Percentiles rank a stretch among this genome's conserved stretches.
Conservation (phyloP, 163 green algal genomes). For the Volvox carteri region DNA sequence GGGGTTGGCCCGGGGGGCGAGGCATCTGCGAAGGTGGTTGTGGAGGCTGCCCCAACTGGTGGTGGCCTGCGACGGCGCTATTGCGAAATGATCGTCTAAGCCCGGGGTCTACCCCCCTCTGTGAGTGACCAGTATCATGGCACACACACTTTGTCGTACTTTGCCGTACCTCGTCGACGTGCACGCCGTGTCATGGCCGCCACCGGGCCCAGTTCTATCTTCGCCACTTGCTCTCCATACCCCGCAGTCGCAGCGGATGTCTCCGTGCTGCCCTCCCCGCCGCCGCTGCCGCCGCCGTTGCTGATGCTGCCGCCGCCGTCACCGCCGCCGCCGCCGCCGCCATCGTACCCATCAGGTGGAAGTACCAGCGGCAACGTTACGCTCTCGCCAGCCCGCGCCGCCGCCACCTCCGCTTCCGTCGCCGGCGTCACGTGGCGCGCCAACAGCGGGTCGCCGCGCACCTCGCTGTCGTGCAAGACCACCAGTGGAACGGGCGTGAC, state of each 20-base stretch:
- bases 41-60: no score
- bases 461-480: conserved; percentile 43
- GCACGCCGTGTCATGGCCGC: background rate
- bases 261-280: no score
- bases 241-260: background rate
- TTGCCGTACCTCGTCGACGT: background rate
- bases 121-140: no score
- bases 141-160: no score
- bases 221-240: no score
- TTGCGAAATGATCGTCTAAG: no score
- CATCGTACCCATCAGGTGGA: background rate
- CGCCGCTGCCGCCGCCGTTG: background rate
- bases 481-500: conserved; percentile 19
- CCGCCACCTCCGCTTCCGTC: conserved; percentile 16
- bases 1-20: no score
- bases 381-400: background rate
- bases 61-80: no score
- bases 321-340: background rate
- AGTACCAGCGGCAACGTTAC: background rate
- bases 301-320: no score
- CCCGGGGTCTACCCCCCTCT: no score
- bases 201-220: conserved; percentile 38
- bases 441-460: conserved; percentile 21
- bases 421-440: background rate
- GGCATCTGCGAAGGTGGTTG: no score